phyloP scores from a whole-genome alignment of 176 grass and related monocot species.

The Avena insularis region DNA sequence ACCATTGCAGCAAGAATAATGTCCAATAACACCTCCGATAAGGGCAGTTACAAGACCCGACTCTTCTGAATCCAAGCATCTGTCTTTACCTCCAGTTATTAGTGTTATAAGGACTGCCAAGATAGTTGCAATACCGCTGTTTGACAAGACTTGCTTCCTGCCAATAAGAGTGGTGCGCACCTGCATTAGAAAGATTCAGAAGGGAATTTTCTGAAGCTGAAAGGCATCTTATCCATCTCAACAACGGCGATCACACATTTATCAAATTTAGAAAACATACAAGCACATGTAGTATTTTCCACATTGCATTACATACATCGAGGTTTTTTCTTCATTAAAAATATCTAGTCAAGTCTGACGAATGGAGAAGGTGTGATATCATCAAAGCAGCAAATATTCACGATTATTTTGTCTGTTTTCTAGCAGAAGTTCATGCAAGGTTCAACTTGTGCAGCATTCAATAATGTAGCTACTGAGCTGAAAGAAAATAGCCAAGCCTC shows the following conservation, averaged over 20 bases:
- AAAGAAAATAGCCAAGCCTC: neutral
- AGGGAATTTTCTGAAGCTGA: constrained; percentile 49
- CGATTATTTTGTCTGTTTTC: neutral
- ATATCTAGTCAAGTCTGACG: constrained; percentile 13
- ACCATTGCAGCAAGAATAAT: constrained; percentile 96
- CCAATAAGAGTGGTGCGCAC: constrained; percentile 60
- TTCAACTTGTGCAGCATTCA: constrained; percentile 18
- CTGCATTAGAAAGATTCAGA: constrained; percentile 62
- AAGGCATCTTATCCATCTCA: constrained; percentile 36
- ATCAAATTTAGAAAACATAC: constrained; percentile 17
- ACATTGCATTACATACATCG: neutral
- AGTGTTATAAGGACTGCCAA: constrained; percentile 69
- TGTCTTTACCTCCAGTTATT: constrained; percentile 68
- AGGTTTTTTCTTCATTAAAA: neutral
- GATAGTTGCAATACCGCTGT: constrained; percentile 80
- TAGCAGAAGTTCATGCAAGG: constrained; percentile 15
- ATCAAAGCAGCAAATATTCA: constrained; percentile 19
- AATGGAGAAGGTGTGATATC: constrained; percentile 1
- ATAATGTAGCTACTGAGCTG: neutral
- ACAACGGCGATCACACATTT: neutral
- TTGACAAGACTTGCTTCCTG: constrained; percentile 97
- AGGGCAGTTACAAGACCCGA: constrained; percentile 82
- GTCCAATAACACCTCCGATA: constrained; percentile 86
- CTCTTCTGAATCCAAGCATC: constrained; percentile 76
- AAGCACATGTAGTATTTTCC: neutral